Evolutionary conservation across 2,329 filamentous ascomycete species (phyloP).

Genomic region (Huntiella moniliformis): DNA sequence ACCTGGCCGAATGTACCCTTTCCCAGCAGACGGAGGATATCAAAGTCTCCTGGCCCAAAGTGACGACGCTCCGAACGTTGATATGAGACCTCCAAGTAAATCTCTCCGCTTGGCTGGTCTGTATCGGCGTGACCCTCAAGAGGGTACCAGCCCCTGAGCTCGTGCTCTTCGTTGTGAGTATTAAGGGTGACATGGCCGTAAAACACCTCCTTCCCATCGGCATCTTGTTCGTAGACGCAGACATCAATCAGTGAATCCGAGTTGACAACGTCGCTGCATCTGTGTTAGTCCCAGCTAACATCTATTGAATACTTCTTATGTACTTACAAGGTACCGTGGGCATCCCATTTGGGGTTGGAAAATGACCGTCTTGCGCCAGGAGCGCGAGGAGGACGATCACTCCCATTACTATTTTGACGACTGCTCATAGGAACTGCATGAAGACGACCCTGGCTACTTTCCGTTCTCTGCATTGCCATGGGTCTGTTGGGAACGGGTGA

Average conservation of each 20-base stretch:
- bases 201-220: constrained; percentile 62
- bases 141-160: constrained; percentile 69
- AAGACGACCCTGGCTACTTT: constrained; percentile 62
- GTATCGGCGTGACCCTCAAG: constrained; percentile 60
- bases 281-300: not conserved
- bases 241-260: constrained; percentile 80
- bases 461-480: constrained; percentile 47
- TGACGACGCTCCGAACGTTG: constrained; percentile 77
- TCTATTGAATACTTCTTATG: not conserved
- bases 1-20: constrained; percentile 98
- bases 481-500: constrained; percentile 2
- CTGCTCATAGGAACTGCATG: constrained; percentile 97
- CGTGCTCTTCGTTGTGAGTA: constrained; percentile 45
- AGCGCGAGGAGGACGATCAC: constrained; percentile 43
- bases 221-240: constrained; percentile 72
- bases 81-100: constrained; percentile 71
- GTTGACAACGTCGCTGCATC: constrained; percentile 68
- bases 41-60: constrained; percentile 87
- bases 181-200: constrained; percentile 76
- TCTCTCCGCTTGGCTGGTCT: constrained; percentile 60
- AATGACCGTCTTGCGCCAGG: constrained; percentile 20
- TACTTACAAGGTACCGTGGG: constrained; percentile 87
- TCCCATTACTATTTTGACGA: constrained; percentile 90
- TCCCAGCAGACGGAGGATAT: constrained; percentile 87
- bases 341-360: constrained; percentile 86